These are phyloP conservation scores for Aspergillus ochraceoroseus DNA, from an alignment of 2,329 filamentous ascomycete genomes.

Conservation along the genomic window DNA sequence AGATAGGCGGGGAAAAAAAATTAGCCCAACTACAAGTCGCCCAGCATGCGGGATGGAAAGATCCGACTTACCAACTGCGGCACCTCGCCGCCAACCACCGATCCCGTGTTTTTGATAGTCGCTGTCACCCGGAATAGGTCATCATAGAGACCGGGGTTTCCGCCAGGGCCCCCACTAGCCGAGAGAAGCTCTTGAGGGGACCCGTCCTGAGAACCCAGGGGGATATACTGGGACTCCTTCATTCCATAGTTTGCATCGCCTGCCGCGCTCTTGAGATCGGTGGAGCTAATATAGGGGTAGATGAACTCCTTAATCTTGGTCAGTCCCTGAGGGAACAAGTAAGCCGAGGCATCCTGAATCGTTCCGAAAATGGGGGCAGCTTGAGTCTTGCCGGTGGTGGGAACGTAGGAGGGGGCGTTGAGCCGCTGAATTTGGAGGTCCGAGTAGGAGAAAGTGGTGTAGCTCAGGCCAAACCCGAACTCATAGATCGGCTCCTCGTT, in stretches of 20 bases:
- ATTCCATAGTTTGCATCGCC: conserved; percentile 53
- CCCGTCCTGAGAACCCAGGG: conserved; percentile 49
- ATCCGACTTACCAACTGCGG: conserved; percentile 44
- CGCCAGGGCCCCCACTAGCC: conserved; percentile 56
- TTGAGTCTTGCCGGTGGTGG: conserved; percentile 50
- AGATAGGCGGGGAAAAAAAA: conserved; percentile 1
- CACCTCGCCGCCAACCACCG: conserved; percentile 49
- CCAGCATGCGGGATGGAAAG: too few relatives aligned
- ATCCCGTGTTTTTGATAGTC: conserved; percentile 50
- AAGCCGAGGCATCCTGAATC: conserved; percentile 47
- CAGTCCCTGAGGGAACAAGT: conserved; percentile 53
- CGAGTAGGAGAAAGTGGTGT: conserved; percentile 61
- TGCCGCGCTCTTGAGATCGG: conserved; percentile 50
- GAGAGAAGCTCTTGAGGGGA: conserved; percentile 53
- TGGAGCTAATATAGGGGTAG: conserved; percentile 61
- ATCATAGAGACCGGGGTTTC: conserved; percentile 54
- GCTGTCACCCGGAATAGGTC: conserved; percentile 47
- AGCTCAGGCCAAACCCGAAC: conserved; percentile 59
- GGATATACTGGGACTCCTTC: conserved; percentile 48
- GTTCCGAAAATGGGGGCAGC: conserved; percentile 52
- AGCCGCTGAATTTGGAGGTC: conserved; percentile 49
- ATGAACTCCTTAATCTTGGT: conserved; percentile 53
- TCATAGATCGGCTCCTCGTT: conserved; percentile 57
- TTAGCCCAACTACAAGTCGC: too few relatives aligned
- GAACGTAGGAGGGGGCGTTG: conserved; percentile 47